Evolutionary conservation across 140 eudicot genomes (phyloP).

Genomic region (Erigeron philadelphicus): DNA sequence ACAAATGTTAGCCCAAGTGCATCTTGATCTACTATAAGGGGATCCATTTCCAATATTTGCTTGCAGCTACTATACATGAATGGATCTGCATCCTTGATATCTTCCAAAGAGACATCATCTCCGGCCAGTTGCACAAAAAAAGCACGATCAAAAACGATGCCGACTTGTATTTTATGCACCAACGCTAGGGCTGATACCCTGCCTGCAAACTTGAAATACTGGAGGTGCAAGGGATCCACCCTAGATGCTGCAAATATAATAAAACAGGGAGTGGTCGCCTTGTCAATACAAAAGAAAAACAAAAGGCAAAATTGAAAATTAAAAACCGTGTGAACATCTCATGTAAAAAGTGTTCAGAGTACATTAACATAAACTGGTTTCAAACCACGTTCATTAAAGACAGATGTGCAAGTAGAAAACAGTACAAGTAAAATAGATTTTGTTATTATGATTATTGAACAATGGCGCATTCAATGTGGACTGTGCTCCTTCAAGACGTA

Average conservation of each 20-base stretch:
- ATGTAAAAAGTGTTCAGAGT: conserved; percentile 10
- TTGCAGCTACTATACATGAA: conserved; percentile 70
- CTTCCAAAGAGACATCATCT: conserved; percentile 48
- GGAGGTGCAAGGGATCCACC: conserved; percentile 72
- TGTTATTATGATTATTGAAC: too few relatives aligned
- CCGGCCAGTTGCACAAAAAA: conserved; percentile 69
- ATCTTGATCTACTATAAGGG: conserved; percentile 61
- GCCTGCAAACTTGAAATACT: conserved; percentile 74
- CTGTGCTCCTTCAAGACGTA: too few relatives aligned
- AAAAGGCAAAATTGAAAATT: too few relatives aligned
- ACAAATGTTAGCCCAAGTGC: conserved; percentile 72
- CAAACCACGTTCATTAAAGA: too few relatives aligned
- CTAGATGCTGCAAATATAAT: conserved; percentile 61
- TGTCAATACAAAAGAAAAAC: background rate
- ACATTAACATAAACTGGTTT: background rate
- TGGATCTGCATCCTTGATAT: conserved; percentile 81
- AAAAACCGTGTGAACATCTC: background rate
- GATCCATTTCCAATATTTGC: conserved; percentile 74
- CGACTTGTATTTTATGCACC: conserved; percentile 81
- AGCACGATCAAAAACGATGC: conserved; percentile 68
- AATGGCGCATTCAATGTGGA: too few relatives aligned
- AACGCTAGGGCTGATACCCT: conserved; percentile 75
- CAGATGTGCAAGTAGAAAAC: too few relatives aligned
- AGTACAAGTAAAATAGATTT: too few relatives aligned
- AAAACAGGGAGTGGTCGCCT: background rate